Base-by-base conservation (phyloP, 148 eudicot species). In the Rhododendron mucronatum region DNA sequence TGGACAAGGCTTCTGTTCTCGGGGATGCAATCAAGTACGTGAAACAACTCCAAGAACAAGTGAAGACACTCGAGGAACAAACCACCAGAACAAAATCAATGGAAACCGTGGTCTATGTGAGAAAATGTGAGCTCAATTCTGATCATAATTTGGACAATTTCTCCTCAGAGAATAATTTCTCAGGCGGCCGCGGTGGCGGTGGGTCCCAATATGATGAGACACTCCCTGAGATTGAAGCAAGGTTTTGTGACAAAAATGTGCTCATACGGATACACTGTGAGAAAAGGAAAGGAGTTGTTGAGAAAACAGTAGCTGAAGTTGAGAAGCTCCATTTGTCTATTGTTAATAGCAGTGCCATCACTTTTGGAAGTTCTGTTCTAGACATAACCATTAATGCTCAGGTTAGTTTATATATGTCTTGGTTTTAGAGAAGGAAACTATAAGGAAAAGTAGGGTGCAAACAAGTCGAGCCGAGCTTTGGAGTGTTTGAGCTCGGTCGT, bases 1-100 rank as follows among this genome's bases (percentile, higher is more conserved):
- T 92, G 95, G 98, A 95, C 90, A 95, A 93, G 90, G 94, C 95
- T 75, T 91, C 96, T 53, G 91, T 93, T 80, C 92, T 95, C n/a
- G 94, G 90, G 87, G 98, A 93, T 87, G 93, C 98, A 3, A 91
- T 90, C 45, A 91, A 91, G 87, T 88, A 94, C 86, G 65, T 94
- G 91, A 93, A 93, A 84, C 92, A 92, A 63, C 89, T 94, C 30
- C 93, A 93, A 90, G 94, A 93, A 28, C 84, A 80, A 87, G 95
- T 94, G 86, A 89, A 90, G 90, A 87, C 83, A 82, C 94, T 95
- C 0, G 98, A 94, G 89, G 98, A 92, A 61, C 92, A 94, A 86
- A 83, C 93, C 8, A 90, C 82, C 39, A 30, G 14, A 88, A 92
- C 90, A 83, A 89, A 85, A 73, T 55, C 95, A 15, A 84, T 87